Base-by-base conservation (phyloP, 805 yeast species). In the Candida sakaeoensis region DNA sequence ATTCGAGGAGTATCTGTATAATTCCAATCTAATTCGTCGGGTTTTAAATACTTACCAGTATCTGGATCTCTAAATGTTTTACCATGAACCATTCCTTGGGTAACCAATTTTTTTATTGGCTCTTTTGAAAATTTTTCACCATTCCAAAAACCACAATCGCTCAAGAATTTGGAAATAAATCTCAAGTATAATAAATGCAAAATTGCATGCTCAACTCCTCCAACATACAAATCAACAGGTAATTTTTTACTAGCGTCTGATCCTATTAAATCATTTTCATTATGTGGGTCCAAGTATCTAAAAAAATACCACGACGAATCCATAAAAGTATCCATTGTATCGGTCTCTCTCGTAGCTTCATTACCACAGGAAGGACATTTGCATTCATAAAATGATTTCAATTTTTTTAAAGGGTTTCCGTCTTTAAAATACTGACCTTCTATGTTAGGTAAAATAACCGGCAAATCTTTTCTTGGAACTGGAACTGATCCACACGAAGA, bases 61-160 rank as follows among this genome's bases (percentile, higher is more conserved):
- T 58, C 61, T 3, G 96, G 93, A 48, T 90, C 82, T 6, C 70
- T 66, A 50, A 58, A 85, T 0, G 99, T 93, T 53, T 77, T 80
- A 2, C 97, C 98, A 45, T 91, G 96, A 3, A 93, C 99, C 99
- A 93, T 93, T 13, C 99, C 99, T 59, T 91, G 98, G 2, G 97
- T 90, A 2, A 91, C 81, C 25, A 93, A 68, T 44, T 75, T 75
- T 41, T 67, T 74, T 54, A 93, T 79, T 2, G 99, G 99, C 55
- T 93, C 99, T 17, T 86, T 88, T 3, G 63, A 63, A 35, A 66
- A 48, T 2, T 58, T 56, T 2, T 68, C 58, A 5, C 88, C 88
- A 39, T 74, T 68, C 90, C 95, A 88, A 46, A 73, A 53, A 2
- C 88, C 89, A 24, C 72, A 70, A 17, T 77, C 73, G 10, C 77